Evolutionary conservation across 2,329 filamentous ascomycete species (phyloP), one percentile per base, ranked within the genome.

Genomic region (Fonsecaea pedrosoi): DNA sequence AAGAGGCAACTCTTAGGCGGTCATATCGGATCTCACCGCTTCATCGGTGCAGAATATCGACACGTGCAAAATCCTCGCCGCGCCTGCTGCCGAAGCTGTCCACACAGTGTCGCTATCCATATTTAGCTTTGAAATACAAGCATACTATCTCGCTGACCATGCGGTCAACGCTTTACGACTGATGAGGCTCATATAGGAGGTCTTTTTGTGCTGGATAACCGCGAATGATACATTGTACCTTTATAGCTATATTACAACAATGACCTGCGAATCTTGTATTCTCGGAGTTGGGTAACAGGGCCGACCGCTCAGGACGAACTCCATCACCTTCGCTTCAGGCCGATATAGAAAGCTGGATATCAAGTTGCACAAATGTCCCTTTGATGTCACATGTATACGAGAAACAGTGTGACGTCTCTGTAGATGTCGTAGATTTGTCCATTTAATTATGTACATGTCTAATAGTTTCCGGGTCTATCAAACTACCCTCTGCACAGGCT

Each of bases 151-250:
- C 3, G 78, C 81, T 9, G 75, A 74, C 18, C 70, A 79, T 5
- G 75, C 77, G 0, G 72, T 77, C 9, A 69, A 74, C 0, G 80
- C 81, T 0, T 73, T 84, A 3, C 79, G 81, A n/a, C 75, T 84
- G 9, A 79, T 81, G 60, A 73, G 78, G 0, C 71, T 81, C 2
- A 79, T 83, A 72, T 86, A 84, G 83, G 83, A 81, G 0, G 67
- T 25, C 25, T 67, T 84, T 70, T 84, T 70, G 86, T 87, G 84
- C 79, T 87, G 4, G 78, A 85, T 15, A 81, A 85, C 62, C 82
- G 0, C 77, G 82, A 40, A 84, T 85, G 82, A 86, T 83, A 1
- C 83, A 85, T 55, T 80, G 77, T 0, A 84, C 82, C 0, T 84
- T 85, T 59, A 82, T 84, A 86, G 60, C 80, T 82, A 2, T 81